Evolutionary conservation across 108 stramenopile genomes (phyloP).

Genomic region (Stephanodiscus triporus): DNA sequence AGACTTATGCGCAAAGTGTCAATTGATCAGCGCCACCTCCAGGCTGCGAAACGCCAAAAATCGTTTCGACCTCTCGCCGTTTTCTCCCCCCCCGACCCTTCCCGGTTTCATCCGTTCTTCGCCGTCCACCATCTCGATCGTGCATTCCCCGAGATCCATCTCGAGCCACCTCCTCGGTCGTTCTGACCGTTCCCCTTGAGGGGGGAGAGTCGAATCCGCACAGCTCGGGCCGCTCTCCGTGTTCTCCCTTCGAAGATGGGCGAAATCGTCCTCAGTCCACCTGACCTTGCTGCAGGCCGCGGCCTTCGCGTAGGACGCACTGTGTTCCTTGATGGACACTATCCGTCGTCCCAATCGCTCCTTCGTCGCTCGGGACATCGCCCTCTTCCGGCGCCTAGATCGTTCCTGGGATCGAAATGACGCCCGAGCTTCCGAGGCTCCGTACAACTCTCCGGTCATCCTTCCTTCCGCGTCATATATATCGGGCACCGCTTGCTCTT

Average conservation of each 20-base stretch:
- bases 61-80: constrained; percentile 13
- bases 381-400: constrained; percentile 8
- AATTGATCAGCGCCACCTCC: constrained; percentile 29
- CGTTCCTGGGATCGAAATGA: constrained; percentile 16
- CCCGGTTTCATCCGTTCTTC: not conserved
- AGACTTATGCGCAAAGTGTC: not conserved
- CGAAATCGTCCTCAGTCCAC: constrained; percentile 22
- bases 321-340: constrained; percentile 23
- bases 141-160: constrained; percentile 46
- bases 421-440: constrained; percentile 14
- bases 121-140: constrained; percentile 21
- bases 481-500: not conserved
- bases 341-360: constrained; percentile 35
- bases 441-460: constrained; percentile 8
- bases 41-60: constrained; percentile 47
- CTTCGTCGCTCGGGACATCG: constrained; percentile 19
- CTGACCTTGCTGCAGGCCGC: constrained; percentile 18
- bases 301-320: constrained; percentile 3
- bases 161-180: constrained; percentile 32
- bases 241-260: not conserved
- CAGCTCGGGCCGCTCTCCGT: not conserved
- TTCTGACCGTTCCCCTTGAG: not conserved
- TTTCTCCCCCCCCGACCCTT: not conserved
- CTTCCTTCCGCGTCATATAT: not conserved
- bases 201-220: not conserved